These are phyloP conservation scores for Chrysoporthe puriensis DNA, from an alignment of 2,329 filamentous ascomycete species.

Conservation along the genomic window DNA sequence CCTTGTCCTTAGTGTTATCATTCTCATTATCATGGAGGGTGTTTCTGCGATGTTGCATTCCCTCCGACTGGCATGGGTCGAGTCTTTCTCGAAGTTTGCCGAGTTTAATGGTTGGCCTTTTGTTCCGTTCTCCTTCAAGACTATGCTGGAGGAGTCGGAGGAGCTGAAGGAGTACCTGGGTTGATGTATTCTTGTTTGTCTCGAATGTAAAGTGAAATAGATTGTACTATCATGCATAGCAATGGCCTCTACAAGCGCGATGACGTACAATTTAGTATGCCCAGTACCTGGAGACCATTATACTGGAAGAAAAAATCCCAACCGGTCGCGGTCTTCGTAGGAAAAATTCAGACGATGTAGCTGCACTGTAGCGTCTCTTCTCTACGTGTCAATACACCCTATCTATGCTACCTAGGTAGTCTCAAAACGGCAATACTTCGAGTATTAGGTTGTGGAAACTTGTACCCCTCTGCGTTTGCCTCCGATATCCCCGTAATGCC, in stretches of 20 bases:
- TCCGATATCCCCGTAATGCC: constrained; percentile 6
- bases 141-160: constrained; percentile 81
- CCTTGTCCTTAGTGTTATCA: constrained; percentile 73
- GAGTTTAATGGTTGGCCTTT: constrained; percentile 88
- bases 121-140: constrained; percentile 85
- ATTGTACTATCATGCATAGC: constrained; percentile 4
- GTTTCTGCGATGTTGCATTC: constrained; percentile 95
- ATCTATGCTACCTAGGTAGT: neutral
- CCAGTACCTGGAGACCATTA: neutral
- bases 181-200: constrained; percentile 9
- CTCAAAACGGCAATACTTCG: neutral
- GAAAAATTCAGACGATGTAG: no score
- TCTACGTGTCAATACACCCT: neutral
- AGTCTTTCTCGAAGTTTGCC: constrained; percentile 97
- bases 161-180: constrained; percentile 60
- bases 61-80: constrained; percentile 91
- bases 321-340: no score
- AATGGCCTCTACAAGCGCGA: neutral
- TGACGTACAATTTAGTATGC: neutral
- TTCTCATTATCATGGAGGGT: constrained; percentile 93
- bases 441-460: no score
- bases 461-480: neutral
- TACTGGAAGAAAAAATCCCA: neutral
- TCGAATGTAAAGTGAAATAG: constrained; percentile 3
- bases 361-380: no score